Base-by-base conservation (phyloP, 1,284 basidiomycete species). In the Spongiforma sp. region DNA sequence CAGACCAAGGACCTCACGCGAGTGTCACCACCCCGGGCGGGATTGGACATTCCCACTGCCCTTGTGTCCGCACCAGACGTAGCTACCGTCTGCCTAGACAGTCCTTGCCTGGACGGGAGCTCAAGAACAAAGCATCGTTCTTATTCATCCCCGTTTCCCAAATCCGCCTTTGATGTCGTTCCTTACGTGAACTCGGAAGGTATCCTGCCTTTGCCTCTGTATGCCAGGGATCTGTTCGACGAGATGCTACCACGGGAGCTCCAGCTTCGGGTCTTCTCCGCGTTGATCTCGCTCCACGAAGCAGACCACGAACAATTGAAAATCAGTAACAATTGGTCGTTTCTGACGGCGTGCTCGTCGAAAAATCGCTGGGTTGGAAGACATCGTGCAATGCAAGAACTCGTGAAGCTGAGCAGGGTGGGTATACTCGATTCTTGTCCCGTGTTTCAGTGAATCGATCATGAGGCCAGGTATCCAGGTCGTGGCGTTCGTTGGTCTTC, bases 331-430 rank as follows among this genome's bases (percentile, higher is more conserved):
- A 80, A 81, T 58, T 90, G 90, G 89, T 86, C 85, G 10, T 81
- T 82, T 36, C 78, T 79, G 37, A 86, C 82, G 64, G 89, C 91
- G 1, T 77, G 81, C 8, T 86, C 84, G 5, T 81, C 81, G 8
- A 85, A 81, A 72, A 81, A 84, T 57, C 85, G 85, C 67, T 94
- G 91, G 90, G 83, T 89, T 34, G 93, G 94, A 11, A 84, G 84
- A 66, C 85, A 89, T 57, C 88, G 83, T 66, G 94, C 89, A 2
- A 77, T 92, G 61, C 80, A 89, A 67, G 94, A 96, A 75, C 81
- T 97, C 36, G 84, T 96, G 70, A 91, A 86, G 76, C 73, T 96
- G 60, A 89, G 89, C 74, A 84, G 92, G 80, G 95, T 96, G 76
- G 78, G 87, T 80, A 60, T 36, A 64, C 65, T 73, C 28, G 39